phyloP scores from a whole-genome alignment of 805 yeast species.

The Allodekkera sacchari region DNA sequence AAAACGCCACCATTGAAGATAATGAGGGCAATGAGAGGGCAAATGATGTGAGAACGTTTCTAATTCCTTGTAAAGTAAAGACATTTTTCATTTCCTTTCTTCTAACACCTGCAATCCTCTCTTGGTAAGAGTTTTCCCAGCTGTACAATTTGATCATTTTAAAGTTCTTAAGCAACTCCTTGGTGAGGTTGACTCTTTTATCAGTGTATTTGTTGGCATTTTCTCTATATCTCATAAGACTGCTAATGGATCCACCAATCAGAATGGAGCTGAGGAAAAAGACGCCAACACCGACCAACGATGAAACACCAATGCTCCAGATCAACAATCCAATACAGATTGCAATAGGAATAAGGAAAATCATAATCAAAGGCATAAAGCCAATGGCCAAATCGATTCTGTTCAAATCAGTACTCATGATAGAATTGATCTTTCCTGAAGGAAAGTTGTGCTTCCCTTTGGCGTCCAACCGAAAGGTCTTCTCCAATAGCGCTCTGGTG shows the following conservation, averaged over 20 bases:
- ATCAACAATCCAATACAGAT: slow-evolving; percentile 60
- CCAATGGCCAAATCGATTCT: slow-evolving; percentile 70
- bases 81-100: slow-evolving; percentile 51
- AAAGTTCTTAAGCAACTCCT: slow-evolving; percentile 72
- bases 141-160: slow-evolving; percentile 80
- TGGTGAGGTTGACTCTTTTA: slow-evolving; percentile 62
- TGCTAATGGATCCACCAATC: slow-evolving; percentile 38
- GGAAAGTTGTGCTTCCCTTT: slow-evolving; percentile 57
- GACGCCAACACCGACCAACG: slow-evolving; percentile 63
- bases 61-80: slow-evolving; percentile 51
- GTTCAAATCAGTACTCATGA: slow-evolving; percentile 74
- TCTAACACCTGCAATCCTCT: slow-evolving; percentile 48
- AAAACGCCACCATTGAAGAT: slow-evolving; percentile 56
- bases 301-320: slow-evolving; percentile 60
- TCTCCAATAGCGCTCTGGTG: slow-evolving; percentile 58
- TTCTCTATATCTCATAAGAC: slow-evolving; percentile 46
- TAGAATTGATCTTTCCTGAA: slow-evolving; percentile 62
- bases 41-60: slow-evolving; percentile 49
- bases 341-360: slow-evolving; percentile 54
- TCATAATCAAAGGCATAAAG: slow-evolving; percentile 55
- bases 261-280: slow-evolving; percentile 39
- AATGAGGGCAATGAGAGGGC: slow-evolving; percentile 55
- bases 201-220: slow-evolving; percentile 61
- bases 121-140: slow-evolving; percentile 78
- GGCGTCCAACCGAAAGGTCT: slow-evolving; percentile 54